Evolutionary conservation across 75 land plant species (phyloP).

Genomic region (Picea glauca): DNA sequence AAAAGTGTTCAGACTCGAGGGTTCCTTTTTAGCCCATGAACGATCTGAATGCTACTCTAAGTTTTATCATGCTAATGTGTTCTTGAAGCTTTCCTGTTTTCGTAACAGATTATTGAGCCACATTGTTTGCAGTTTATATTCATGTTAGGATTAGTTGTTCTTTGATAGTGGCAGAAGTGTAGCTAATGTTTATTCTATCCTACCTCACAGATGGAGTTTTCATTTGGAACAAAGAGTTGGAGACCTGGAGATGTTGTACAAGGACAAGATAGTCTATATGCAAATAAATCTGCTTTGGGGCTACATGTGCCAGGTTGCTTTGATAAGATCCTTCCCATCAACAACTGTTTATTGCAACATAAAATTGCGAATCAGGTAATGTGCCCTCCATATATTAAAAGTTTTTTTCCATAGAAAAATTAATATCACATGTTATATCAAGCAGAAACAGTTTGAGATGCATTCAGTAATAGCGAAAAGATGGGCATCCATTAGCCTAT

Average conservation of each 20-base stretch:
- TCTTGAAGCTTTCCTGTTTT: background rate
- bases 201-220: constrained; percentile 92
- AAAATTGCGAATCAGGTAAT: constrained; percentile 73
- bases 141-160: background rate
- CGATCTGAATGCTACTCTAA: too few species aligned
- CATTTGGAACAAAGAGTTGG: constrained; percentile 77
- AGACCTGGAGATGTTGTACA: constrained; percentile 24
- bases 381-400: background rate
- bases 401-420: too few species aligned
- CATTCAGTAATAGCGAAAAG: too few species aligned
- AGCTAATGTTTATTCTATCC: constrained; percentile 3
- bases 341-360: constrained; percentile 83
- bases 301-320: constrained; percentile 93
- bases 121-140: constrained; percentile 3
- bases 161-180: background rate
- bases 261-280: constrained; percentile 8
- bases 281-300: constrained; percentile 62
- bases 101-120: background rate
- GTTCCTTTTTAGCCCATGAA: too few species aligned
- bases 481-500: too few species aligned
- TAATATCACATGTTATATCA: too few species aligned
- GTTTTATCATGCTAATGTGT: background rate
- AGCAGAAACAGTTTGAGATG: too few species aligned
- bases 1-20: too few species aligned
- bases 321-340: constrained; percentile 77